Evolutionary conservation across 2,329 filamentous ascomycete species (phyloP).

Genomic region (Berkeleyomyces rouxiae): DNA sequence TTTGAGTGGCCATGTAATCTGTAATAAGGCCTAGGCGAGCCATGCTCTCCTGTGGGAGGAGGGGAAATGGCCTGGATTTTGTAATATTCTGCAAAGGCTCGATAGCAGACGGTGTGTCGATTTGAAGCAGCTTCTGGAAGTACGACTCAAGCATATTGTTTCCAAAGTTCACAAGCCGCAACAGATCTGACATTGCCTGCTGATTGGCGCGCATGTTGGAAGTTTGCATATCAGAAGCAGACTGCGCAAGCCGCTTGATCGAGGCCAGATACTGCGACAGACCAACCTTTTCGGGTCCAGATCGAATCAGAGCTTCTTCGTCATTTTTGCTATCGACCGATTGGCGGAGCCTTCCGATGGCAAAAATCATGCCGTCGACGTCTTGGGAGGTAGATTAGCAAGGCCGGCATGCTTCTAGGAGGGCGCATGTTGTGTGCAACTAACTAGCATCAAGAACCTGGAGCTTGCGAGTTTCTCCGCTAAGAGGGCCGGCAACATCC

Average conservation of each 20-base stretch:
- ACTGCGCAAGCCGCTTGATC: conserved; percentile 72
- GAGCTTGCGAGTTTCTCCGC: conserved; percentile 76
- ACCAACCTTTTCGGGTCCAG: conserved; percentile 69
- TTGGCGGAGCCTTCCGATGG: conserved; percentile 75
- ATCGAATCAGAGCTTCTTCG: conserved; percentile 80
- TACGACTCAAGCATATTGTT: conserved; percentile 70
- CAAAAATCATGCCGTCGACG: conserved; percentile 68
- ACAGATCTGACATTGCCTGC: conserved; percentile 67
- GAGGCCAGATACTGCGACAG: conserved; percentile 75
- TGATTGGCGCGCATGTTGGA: conserved; percentile 91
- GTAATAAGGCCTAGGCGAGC: conserved; percentile 67
- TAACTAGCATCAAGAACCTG: conserved; percentile 71
- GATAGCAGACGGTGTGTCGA: conserved; percentile 61
- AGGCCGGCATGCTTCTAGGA: neutral
- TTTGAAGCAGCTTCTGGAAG: conserved; percentile 59
- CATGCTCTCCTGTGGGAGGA: conserved; percentile 58
- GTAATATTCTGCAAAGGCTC: conserved; percentile 88
- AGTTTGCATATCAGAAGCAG: conserved; percentile 66
- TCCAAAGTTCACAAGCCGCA: conserved; percentile 58
- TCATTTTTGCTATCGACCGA: conserved; percentile 84
- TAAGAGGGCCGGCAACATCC: conserved; percentile 82
- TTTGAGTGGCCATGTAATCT: conserved; percentile 50
- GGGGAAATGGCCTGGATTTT: conserved; percentile 72
- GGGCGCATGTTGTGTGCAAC: conserved; percentile 17
- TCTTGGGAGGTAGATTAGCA: conserved; percentile 31